These are phyloP conservation scores for Talaromyces borbonicus DNA, from an alignment of 495 filamentous ascomycete genomes.

Conservation along the genomic window DNA sequence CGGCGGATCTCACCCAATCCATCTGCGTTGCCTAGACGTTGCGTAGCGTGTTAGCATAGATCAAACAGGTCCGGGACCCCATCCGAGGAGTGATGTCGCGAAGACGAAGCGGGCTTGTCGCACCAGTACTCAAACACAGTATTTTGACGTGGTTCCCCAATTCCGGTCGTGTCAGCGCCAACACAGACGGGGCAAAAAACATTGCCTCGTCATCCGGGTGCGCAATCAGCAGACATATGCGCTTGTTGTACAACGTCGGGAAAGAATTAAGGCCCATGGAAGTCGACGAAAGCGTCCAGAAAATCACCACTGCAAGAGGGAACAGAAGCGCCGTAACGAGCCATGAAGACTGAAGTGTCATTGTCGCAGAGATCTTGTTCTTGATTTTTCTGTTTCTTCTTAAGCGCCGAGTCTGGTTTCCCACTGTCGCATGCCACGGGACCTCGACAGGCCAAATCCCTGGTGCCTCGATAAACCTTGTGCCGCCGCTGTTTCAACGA, in stretches of 20 bases:
- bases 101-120: constrained; percentile 10
- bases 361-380: background rate
- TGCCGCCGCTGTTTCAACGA: no score
- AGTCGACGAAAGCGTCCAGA: constrained; percentile 42
- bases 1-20: constrained; percentile 74
- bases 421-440: background rate
- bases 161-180: constrained; percentile 63
- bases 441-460: no score
- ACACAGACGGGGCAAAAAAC: constrained; percentile 90
- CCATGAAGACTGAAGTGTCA: constrained; percentile 14
- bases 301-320: constrained; percentile 23
- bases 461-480: no score
- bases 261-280: constrained; percentile 58
- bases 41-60: background rate
- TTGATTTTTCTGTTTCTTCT: background rate
- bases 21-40: constrained; percentile 60
- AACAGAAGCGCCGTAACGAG: constrained; percentile 24
- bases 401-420: background rate
- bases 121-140: constrained; percentile 80
- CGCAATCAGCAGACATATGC: constrained; percentile 83
- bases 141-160: constrained; percentile 86
- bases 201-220: constrained; percentile 99
- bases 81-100: no score
- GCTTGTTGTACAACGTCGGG: constrained; percentile 63
- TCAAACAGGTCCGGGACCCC: no score